Conservation (phyloP, 306 rosid genomes). For the Rosa persica region DNA sequence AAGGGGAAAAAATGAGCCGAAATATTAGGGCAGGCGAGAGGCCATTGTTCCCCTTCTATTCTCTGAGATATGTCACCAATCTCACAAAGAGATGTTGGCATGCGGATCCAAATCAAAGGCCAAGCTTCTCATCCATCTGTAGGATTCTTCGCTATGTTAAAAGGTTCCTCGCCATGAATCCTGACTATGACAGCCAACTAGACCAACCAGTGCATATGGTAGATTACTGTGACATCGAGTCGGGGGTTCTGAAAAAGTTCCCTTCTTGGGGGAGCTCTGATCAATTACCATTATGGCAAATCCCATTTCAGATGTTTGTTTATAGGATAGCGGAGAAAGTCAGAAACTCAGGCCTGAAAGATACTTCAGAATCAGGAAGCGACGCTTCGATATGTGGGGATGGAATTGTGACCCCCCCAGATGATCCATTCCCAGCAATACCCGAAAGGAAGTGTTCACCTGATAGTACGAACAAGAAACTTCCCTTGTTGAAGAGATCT, state of each 20-base stretch:
- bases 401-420: slow-evolving; percentile 48
- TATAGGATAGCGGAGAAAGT: slow-evolving; percentile 58
- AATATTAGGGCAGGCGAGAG: slow-evolving; percentile 90
- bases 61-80: slow-evolving; percentile 67
- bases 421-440: slow-evolving; percentile 48
- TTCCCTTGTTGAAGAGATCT: slow-evolving; percentile 34
- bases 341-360: slow-evolving; percentile 40
- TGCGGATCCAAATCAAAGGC: slow-evolving; percentile 68
- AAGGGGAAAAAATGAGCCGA: slow-evolving; percentile 89
- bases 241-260: slow-evolving; percentile 48
- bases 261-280: slow-evolving; percentile 58
- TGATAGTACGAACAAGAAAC: slow-evolving; percentile 42
- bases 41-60: slow-evolving; percentile 67
- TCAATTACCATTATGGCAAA: slow-evolving; percentile 40
- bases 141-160: slow-evolving; percentile 72
- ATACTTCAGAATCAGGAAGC: slow-evolving; percentile 65
- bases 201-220: slow-evolving; percentile 54
- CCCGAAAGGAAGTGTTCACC: slow-evolving; percentile 50
- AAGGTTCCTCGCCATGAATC: slow-evolving; percentile 64
- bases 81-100: slow-evolving; percentile 92
- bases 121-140: slow-evolving; percentile 79
- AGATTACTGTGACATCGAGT: slow-evolving; percentile 79
- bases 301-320: slow-evolving; percentile 84
- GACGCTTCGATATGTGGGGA: slow-evolving; percentile 77
- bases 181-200: slow-evolving; percentile 49